Evolutionary conservation across 1,139 yeast species (phyloP).

Genomic region (Debaryomyces udenii): DNA sequence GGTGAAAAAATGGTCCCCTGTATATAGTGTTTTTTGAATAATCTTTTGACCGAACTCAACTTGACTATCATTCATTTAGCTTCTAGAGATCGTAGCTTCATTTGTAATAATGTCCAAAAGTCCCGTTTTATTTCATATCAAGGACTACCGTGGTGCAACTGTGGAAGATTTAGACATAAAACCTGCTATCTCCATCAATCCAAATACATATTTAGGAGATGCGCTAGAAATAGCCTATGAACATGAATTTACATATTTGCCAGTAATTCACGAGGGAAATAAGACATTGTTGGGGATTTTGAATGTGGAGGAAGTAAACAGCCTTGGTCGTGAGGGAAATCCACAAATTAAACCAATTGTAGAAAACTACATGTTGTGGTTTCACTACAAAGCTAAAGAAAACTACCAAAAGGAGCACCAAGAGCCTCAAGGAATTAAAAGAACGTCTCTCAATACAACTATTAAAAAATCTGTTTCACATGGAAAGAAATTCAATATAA

Average conservation of each 20-base stretch:
- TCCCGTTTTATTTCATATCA: slow-evolving; percentile 30
- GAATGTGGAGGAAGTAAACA: slow-evolving; percentile 50
- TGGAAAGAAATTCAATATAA: slow-evolving; percentile 41
- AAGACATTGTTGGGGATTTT: slow-evolving; percentile 58
- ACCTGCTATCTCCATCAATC: slow-evolving; percentile 62
- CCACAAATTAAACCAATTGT: slow-evolving; percentile 34
- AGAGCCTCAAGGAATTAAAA: slow-evolving; percentile 14
- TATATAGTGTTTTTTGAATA: no score
- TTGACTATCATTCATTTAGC: no score
- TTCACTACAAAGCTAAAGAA: slow-evolving; percentile 39
- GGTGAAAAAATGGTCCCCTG: neutral
- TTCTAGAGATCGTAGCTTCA: neutral
- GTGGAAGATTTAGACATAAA: slow-evolving; percentile 64
- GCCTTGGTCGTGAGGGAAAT: slow-evolving; percentile 24
- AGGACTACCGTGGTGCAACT: slow-evolving; percentile 56
- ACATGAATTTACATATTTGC: slow-evolving; percentile 58
- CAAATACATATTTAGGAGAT: slow-evolving; percentile 50
- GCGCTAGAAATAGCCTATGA: slow-evolving; percentile 57
- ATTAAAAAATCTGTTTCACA: slow-evolving; percentile 30
- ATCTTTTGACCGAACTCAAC: no score
- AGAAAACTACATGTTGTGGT: slow-evolving; percentile 48
- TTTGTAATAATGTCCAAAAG: slow-evolving; percentile 10
- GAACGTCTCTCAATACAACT: slow-evolving; percentile 32
- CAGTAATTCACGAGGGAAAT: slow-evolving; percentile 55
- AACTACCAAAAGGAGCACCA: slow-evolving; percentile 31